These are phyloP conservation scores for Sanghuangporus baumii DNA, from an alignment of 1,284 basidiomycete genomes.

Conservation along the genomic window DNA sequence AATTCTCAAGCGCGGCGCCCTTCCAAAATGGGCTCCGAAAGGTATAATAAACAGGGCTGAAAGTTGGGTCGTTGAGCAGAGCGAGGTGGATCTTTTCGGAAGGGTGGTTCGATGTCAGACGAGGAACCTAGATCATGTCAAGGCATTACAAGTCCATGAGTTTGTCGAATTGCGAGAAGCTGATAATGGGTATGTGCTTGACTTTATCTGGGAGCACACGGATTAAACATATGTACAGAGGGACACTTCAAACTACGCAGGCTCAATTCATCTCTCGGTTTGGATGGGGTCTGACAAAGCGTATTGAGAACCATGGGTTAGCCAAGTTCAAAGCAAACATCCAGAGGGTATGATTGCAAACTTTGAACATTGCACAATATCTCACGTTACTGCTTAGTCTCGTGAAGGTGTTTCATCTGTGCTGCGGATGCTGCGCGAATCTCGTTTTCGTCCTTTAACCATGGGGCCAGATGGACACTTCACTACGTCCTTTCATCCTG, in stretches of 20 bases:
- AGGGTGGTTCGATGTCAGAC: slow-evolving; percentile 66
- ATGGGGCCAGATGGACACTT: slow-evolving; percentile 14
- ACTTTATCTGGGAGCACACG: neutral
- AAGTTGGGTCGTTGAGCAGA: slow-evolving; percentile 89
- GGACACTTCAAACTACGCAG: slow-evolving; percentile 72
- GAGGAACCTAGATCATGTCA: slow-evolving; percentile 79
- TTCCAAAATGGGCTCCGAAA: slow-evolving; percentile 87
- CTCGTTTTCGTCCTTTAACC: slow-evolving; percentile 59
- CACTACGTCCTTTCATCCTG: neutral
- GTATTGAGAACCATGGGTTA: slow-evolving; percentile 73
- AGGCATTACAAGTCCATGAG: slow-evolving; percentile 78
- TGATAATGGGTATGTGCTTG: slow-evolving; percentile 51
- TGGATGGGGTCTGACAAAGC: slow-evolving; percentile 77
- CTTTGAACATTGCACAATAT: slow-evolving; percentile 12
- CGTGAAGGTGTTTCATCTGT: slow-evolving; percentile 76
- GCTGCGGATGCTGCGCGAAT: slow-evolving; percentile 67
- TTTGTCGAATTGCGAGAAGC: slow-evolving; percentile 58
- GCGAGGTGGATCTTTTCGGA: slow-evolving; percentile 77
- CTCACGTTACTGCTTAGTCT: slow-evolving; percentile 45
- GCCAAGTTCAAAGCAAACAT: slow-evolving; percentile 73
- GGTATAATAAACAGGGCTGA: slow-evolving; percentile 72
- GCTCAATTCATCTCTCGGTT: slow-evolving; percentile 72
- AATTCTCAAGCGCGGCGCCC: slow-evolving; percentile 85
- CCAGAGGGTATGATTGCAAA: slow-evolving; percentile 50
- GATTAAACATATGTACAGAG: slow-evolving; percentile 29